These are phyloP conservation scores for Chenopodium suecicum DNA, from an alignment of 148 eudicot species.

Conservation along the genomic window DNA sequence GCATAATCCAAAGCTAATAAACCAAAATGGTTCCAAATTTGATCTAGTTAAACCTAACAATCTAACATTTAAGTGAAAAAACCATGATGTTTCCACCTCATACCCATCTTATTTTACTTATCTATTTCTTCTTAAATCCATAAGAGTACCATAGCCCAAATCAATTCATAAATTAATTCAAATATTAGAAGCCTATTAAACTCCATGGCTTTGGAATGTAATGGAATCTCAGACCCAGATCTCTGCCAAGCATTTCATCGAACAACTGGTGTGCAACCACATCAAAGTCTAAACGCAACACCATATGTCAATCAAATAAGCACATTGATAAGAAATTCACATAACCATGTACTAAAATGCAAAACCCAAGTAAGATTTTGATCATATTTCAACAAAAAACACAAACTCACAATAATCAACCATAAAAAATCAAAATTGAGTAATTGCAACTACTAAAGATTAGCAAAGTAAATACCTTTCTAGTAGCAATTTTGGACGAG, in stretches of 20 bases:
- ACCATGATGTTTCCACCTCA: neutral
- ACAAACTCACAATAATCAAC: neutral
- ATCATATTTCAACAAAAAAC: neutral
- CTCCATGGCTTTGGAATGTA: neutral
- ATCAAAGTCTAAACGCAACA: neutral
- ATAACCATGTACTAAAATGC: neutral
- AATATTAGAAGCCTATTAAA: neutral
- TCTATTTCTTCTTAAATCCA: neutral
- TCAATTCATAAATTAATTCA: neutral
- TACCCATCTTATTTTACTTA: neutral
- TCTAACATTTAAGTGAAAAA: neutral
- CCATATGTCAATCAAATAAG: neutral
- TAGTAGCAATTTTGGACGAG: constrained; percentile 76
- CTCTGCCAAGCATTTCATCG: constrained; percentile 34
- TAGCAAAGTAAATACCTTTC: constrained; percentile 58
- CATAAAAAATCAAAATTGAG: neutral
- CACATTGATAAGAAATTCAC: neutral
- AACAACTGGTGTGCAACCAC: constrained; percentile 38
- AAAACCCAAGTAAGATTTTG: neutral
- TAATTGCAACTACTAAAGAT: neutral
- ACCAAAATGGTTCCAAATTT: neutral
- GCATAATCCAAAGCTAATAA: neutral
- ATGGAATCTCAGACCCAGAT: neutral
- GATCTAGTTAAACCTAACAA: neutral
- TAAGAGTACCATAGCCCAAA: neutral